Percentiles rank a stretch among this genome's conserved stretches.
Evolutionary conservation across 257 asterid species (phyloP).

Genomic region (Solanum okadae): DNA sequence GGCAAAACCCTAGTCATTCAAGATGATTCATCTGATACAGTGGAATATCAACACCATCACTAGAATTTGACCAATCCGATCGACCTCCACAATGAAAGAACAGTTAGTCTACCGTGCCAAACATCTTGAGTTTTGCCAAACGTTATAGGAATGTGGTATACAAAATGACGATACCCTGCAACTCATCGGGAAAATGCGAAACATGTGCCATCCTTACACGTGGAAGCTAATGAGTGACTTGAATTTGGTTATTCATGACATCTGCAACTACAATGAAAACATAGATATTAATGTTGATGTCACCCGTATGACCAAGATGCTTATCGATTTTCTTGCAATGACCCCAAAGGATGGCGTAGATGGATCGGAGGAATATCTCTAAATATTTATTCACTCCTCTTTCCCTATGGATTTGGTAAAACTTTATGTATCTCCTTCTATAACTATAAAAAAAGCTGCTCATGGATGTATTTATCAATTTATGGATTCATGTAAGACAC

Average conservation of each 20-base stretch:
- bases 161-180: conserved; percentile 49
- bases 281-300: not conserved
- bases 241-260: conserved; percentile 23
- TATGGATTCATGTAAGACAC: conserved; percentile 23
- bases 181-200: conserved; percentile 64
- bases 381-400: conserved; percentile 40
- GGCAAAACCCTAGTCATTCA: conserved; percentile 39
- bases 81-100: conserved; percentile 26
- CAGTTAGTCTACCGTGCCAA: conserved; percentile 54
- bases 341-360: not conserved
- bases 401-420: conserved; percentile 58
- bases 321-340: not conserved
- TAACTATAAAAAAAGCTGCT: conserved; percentile 26
- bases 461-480: conserved; percentile 47
- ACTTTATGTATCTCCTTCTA: conserved; percentile 49
- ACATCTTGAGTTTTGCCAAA: conserved; percentile 60
- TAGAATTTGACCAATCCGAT: conserved; percentile 12
- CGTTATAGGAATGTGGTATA: conserved; percentile 38
- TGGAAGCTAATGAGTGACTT: conserved; percentile 59
- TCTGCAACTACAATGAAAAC: conserved; percentile 15
- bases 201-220: conserved; percentile 62
- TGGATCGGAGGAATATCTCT: conserved; percentile 34
- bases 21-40: conserved; percentile 41
- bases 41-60: conserved; percentile 36
- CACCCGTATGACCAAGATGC: not conserved